These are phyloP conservation scores for Cantharellus anzutake DNA, from an alignment of 768 basidiomycete genomes.

Conservation along the genomic window DNA sequence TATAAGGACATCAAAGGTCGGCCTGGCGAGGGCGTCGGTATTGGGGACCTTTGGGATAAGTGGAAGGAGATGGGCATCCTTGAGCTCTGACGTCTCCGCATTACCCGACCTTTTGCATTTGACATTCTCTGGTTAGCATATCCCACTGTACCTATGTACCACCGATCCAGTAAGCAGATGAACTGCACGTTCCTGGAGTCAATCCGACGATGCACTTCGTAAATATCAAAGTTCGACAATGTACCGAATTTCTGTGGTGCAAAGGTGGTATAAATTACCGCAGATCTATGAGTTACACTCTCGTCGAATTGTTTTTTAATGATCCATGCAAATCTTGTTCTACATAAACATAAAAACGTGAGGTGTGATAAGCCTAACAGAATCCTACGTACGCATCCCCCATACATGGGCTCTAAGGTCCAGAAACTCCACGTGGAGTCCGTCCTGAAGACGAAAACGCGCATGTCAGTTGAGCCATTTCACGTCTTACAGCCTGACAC, in stretches of 20 bases:
- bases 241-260: too few species aligned
- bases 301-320: conserved; percentile 31
- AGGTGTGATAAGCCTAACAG: neutral
- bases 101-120: neutral
- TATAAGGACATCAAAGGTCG: conserved; percentile 71
- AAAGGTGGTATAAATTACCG: too few species aligned
- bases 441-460: neutral
- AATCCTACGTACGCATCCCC: conserved; percentile 56
- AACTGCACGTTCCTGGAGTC: too few species aligned
- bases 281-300: too few species aligned
- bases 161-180: too few species aligned
- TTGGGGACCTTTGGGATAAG: conserved; percentile 67
- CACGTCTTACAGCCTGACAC: too few species aligned
- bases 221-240: too few species aligned
- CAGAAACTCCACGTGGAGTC: conserved; percentile 39
- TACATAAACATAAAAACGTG: conserved; percentile 14
- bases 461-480: neutral
- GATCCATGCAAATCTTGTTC: conserved; percentile 67
- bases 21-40: conserved; percentile 37
- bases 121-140: too few species aligned
- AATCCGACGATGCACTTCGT: too few species aligned
- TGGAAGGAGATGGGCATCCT: conserved; percentile 78
- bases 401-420: conserved; percentile 67
- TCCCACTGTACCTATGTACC: too few species aligned
- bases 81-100: conserved; percentile 15